phyloP scores from a whole-genome alignment of 306 rosid species.

The Medicago lupulina region DNA sequence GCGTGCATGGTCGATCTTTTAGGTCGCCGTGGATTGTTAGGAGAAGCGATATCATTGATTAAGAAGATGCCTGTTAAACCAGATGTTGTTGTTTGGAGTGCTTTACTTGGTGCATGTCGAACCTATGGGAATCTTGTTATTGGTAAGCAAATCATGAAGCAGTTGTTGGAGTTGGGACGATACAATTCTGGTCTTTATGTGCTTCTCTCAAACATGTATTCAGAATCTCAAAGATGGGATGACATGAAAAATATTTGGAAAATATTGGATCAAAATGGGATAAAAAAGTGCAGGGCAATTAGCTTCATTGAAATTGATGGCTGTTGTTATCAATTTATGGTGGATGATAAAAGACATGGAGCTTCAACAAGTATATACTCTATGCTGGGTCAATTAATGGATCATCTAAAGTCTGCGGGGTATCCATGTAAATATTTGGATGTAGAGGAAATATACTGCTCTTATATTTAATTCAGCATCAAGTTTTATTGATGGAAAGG shows the following conservation, averaged over 20 bases:
- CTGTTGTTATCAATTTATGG: slow-evolving; percentile 54
- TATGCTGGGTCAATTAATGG: slow-evolving; percentile 62
- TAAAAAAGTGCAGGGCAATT: slow-evolving; percentile 65
- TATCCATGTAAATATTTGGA: slow-evolving; percentile 39
- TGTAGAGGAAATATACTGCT: slow-evolving; percentile 40
- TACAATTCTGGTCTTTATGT: slow-evolving; percentile 65
- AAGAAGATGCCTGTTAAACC: slow-evolving; percentile 71
- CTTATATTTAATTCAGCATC: slow-evolving; percentile 29
- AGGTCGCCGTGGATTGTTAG: slow-evolving; percentile 68
- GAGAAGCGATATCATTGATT: slow-evolving; percentile 64
- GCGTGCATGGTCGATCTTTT: slow-evolving; percentile 82
- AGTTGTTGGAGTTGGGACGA: slow-evolving; percentile 63
- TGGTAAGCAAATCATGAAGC: slow-evolving; percentile 71
- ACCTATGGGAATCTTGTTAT: slow-evolving; percentile 60
- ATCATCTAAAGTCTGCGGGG: slow-evolving; percentile 56
- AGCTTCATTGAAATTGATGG: slow-evolving; percentile 68
- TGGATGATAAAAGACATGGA: slow-evolving; percentile 59
- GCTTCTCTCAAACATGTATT: slow-evolving; percentile 74
- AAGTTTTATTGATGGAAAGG: slow-evolving; percentile 26
- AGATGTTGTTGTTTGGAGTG: slow-evolving; percentile 75
- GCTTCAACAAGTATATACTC: slow-evolving; percentile 47
- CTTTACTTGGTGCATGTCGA: slow-evolving; percentile 83
- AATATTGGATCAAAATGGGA: slow-evolving; percentile 59
- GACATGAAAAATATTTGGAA: slow-evolving; percentile 70
- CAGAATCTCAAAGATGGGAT: slow-evolving; percentile 74